Percentiles rank a stretch among this genome's conserved stretches.
phyloP scores from a whole-genome alignment of 768 basidiomycete species.

The Podaxis sp. region DNA sequence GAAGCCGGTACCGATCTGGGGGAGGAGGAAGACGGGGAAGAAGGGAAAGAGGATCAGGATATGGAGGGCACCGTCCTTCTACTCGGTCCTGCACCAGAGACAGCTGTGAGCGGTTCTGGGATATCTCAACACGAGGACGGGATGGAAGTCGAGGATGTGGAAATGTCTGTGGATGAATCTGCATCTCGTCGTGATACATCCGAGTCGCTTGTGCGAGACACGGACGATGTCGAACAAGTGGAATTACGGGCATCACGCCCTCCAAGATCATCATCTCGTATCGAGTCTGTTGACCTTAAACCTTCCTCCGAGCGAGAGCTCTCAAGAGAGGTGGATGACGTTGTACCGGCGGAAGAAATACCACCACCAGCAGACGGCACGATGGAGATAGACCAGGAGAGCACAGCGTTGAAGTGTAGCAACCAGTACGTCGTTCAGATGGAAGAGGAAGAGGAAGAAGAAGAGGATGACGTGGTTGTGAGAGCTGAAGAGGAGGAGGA shows the following conservation, averaged over 20 bases:
- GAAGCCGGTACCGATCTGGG: not conserved
- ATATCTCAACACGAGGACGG: not conserved
- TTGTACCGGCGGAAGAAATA: not conserved
- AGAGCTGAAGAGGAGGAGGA: constrained; percentile 21
- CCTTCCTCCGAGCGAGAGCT: not conserved
- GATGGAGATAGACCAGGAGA: not conserved
- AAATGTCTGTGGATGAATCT: not conserved
- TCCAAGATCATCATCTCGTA: not conserved
- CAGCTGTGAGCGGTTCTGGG: not conserved
- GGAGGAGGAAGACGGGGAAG: constrained; percentile 20
- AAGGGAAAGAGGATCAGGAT: constrained; percentile 19
- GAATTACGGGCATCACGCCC: not conserved
- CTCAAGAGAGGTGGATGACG: not conserved
- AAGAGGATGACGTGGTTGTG: constrained; percentile 28
- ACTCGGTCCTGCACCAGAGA: not conserved
- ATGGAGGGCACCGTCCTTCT: constrained; percentile 5
- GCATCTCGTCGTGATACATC: not conserved
- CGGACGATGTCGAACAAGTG: not conserved
- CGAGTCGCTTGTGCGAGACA: not conserved
- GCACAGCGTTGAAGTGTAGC: not conserved
- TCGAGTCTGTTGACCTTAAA: not conserved
- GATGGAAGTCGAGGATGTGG: not conserved
- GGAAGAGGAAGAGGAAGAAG: constrained; percentile 29
- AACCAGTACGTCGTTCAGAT: constrained; percentile 17
- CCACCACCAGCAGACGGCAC: not conserved